Percentiles rank a stretch among this genome's conserved stretches.
These are phyloP conservation scores for Immersiella caudata DNA, from an alignment of 495 filamentous ascomycete species.

Conservation along the genomic window DNA sequence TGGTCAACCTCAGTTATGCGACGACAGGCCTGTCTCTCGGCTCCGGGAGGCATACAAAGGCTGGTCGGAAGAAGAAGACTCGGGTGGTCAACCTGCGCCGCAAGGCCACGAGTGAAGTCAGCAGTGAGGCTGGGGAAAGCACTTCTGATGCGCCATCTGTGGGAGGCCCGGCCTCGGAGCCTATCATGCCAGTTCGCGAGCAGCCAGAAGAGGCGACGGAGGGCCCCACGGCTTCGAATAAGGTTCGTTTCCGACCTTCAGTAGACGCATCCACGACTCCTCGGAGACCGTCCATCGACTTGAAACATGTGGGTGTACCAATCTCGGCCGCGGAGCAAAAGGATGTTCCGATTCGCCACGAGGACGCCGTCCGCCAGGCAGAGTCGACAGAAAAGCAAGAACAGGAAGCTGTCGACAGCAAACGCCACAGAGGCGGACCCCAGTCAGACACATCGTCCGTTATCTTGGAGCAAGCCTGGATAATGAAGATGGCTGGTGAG, in stretches of 20 bases:
- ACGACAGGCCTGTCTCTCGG: conserved; percentile 67
- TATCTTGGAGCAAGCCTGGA: conserved; percentile 81
- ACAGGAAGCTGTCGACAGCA: conserved; percentile 13
- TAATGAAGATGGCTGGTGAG: conserved; percentile 88
- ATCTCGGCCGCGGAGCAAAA: conserved; percentile 19
- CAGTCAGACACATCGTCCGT: conserved; percentile 51
- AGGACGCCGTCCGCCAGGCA: neutral
- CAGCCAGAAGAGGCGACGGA: conserved; percentile 60
- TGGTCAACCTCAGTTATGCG: conserved; percentile 52
- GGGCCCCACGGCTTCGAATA: conserved; percentile 48
- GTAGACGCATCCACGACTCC: conserved; percentile 30
- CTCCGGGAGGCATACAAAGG: conserved; percentile 64
- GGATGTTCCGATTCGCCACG: neutral
- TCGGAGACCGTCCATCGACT: conserved; percentile 35
- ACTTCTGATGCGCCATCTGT: conserved; percentile 43
- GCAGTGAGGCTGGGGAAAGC: conserved; percentile 48
- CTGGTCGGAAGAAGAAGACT: conserved; percentile 82
- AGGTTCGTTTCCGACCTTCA: conserved; percentile 43
- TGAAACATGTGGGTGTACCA: conserved; percentile 24
- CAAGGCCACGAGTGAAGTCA: conserved; percentile 59
- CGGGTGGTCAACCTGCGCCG: conserved; percentile 89
- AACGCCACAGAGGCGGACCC: conserved; percentile 25
- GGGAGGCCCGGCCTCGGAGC: conserved; percentile 53
- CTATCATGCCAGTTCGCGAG: conserved; percentile 47
- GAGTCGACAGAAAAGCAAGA: conserved; percentile 16